phyloP scores from a whole-genome alignment of 768 basidiomycete species.

The Paxillus ammoniavirescens region DNA sequence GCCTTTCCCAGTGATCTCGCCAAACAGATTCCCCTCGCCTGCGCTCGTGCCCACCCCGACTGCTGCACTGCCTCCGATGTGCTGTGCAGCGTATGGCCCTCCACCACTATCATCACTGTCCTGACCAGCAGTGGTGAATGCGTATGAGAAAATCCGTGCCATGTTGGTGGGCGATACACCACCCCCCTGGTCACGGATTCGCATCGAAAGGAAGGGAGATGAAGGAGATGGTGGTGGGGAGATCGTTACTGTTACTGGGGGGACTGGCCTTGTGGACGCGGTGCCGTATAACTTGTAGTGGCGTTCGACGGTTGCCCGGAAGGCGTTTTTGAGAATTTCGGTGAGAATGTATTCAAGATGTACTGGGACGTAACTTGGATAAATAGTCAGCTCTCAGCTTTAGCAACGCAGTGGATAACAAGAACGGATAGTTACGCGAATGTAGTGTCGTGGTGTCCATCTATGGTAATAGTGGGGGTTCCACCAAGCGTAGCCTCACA shows the following conservation, averaged over 20 bases:
- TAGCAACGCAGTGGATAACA: slow-evolving; percentile 2
- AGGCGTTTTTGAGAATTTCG: slow-evolving; percentile 88
- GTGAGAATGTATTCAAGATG: slow-evolving; percentile 92
- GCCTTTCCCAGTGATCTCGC: slow-evolving; percentile 75
- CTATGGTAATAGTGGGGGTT: slow-evolving; percentile 63
- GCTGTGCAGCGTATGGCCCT: slow-evolving; percentile 78
- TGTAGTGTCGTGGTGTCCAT: slow-evolving; percentile 67
- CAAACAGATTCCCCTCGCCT: slow-evolving; percentile 59
- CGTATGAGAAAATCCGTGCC: slow-evolving; percentile 84
- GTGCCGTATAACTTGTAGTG: slow-evolving; percentile 46
- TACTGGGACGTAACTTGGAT: slow-evolving; percentile 74
- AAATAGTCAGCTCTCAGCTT: slow-evolving; percentile 5
- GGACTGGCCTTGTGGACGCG: slow-evolving; percentile 37
- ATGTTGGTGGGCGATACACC: slow-evolving; percentile 76
- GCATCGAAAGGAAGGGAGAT: slow-evolving; percentile 61
- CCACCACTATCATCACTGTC: slow-evolving; percentile 48
- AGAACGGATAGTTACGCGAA: slow-evolving; percentile 56
- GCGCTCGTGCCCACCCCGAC: slow-evolving; percentile 42
- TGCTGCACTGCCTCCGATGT: slow-evolving; percentile 70
- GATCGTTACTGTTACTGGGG: slow-evolving; percentile 72
- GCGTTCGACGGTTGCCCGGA: slow-evolving; percentile 84
- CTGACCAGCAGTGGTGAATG: slow-evolving; percentile 81
- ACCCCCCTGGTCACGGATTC: slow-evolving; percentile 85
- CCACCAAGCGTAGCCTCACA: slow-evolving; percentile 83
- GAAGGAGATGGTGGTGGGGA: slow-evolving; percentile 47